phyloP scores from a whole-genome alignment of 306 rosid species.

The Malus sieversii region DNA sequence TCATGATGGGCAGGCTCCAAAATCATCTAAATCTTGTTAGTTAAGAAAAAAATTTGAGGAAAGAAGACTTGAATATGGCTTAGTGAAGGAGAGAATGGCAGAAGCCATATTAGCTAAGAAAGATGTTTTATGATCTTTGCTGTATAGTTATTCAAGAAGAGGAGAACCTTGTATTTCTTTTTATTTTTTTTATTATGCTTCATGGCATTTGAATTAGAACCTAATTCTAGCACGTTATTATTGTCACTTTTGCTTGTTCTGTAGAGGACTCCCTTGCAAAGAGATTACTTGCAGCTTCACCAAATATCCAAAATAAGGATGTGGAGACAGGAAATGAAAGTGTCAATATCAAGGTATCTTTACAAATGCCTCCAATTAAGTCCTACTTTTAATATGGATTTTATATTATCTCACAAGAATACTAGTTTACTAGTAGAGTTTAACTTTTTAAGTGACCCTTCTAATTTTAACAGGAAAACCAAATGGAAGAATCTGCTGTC shows the following conservation, averaged over 20 bases:
- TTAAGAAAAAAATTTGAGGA: neutral
- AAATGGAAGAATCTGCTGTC: constrained; percentile 46
- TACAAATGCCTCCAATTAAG: constrained; percentile 8
- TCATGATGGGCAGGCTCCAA: neutral
- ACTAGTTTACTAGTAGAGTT: neutral
- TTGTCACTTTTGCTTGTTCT: constrained; percentile 16
- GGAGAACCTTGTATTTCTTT: neutral
- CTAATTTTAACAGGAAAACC: constrained; percentile 42
- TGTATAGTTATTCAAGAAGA: neutral
- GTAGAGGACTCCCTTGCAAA: constrained; percentile 33
- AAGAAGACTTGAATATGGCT: neutral
- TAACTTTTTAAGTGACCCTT: neutral
- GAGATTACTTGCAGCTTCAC: constrained; percentile 53
- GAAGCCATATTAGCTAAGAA: neutral
- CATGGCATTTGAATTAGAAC: neutral
- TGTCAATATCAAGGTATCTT: constrained; percentile 50
- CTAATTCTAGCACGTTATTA: neutral
- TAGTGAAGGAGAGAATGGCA: neutral
- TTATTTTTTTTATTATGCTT: neutral
- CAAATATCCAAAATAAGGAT: constrained; percentile 49
- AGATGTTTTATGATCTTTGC: neutral
- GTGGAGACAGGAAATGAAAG: constrained; percentile 29
- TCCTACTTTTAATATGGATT: neutral
- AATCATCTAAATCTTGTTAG: neutral
- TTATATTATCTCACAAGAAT: neutral